These are phyloP conservation scores for Phytophthora aleatoria DNA, from an alignment of 352 stramenopile species.

Conservation along the genomic window DNA sequence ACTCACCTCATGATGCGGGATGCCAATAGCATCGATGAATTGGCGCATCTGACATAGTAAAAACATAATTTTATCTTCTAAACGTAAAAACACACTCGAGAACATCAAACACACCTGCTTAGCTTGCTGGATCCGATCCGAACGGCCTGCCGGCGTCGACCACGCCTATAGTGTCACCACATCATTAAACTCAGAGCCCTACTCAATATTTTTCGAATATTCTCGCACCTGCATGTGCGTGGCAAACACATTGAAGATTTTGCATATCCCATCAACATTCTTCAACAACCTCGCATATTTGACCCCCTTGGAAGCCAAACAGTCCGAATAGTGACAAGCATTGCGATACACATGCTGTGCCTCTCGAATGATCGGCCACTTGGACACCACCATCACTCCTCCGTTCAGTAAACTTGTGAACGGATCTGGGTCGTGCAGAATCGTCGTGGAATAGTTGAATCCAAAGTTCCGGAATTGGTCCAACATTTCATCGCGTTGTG, in stretches of 20 bases:
- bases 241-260: conserved; percentile 87
- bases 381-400: conserved; percentile 81
- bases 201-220: not conserved
- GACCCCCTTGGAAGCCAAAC: conserved; percentile 80
- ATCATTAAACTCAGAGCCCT: not conserved
- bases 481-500: conserved; percentile 66
- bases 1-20: conserved; percentile 69
- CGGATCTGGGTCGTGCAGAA: conserved; percentile 78
- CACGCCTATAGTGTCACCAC: conserved; percentile 48
- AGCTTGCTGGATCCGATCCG: conserved; percentile 70
- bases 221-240: conserved; percentile 79
- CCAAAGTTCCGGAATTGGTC: conserved; percentile 54
- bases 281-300: conserved; percentile 85
- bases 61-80: not conserved
- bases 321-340: conserved; percentile 86
- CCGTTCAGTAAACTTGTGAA: conserved; percentile 85
- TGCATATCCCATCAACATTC: conserved; percentile 46
- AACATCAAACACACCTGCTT: conserved; percentile 45
- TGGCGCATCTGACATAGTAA: conserved; percentile 47
- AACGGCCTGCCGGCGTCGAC: conserved; percentile 67
- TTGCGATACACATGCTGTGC: conserved; percentile 79
- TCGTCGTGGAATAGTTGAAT: conserved; percentile 66
- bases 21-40: conserved; percentile 66
- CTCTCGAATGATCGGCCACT: conserved; percentile 79
- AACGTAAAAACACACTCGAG: not conserved